Conservation (phyloP, 208 protist species). For the Blastocrithidia nonstop region DNA sequence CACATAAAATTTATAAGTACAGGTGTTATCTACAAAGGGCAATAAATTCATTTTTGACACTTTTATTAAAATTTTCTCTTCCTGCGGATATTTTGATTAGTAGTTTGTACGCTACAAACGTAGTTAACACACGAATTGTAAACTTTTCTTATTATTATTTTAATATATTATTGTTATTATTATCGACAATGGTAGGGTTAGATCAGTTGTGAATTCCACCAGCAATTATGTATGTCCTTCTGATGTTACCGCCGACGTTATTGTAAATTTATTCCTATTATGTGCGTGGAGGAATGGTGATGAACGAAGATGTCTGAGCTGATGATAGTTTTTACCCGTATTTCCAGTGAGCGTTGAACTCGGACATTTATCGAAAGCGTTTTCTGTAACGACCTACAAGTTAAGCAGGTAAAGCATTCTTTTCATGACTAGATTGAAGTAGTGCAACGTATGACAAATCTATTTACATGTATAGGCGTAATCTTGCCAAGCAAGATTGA, state of each 20-base stretch:
- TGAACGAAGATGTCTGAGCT: constrained; percentile 72
- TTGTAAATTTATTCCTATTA: constrained; percentile 87
- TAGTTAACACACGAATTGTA: too few species aligned
- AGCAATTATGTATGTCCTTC: constrained; percentile 76
- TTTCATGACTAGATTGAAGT: constrained; percentile 80
- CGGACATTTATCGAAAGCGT: constrained; percentile 74
- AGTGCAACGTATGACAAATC: constrained; percentile 75
- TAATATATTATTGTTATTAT: too few species aligned
- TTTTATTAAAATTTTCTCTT: too few species aligned
- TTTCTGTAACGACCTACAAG: constrained; percentile 73
- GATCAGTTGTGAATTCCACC: constrained; percentile 77
- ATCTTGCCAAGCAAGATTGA: constrained; percentile 37
- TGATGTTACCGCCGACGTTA: constrained; percentile 77
- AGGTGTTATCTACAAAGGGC: too few species aligned
- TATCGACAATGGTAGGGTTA: constrained; percentile 55
- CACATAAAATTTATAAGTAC: too few species aligned
- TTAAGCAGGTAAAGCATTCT: constrained; percentile 76
- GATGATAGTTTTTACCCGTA: constrained; percentile 66
- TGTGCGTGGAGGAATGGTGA: constrained; percentile 66
- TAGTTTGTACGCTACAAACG: too few species aligned
- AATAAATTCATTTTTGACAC: too few species aligned
- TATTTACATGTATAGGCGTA: constrained; percentile 62
- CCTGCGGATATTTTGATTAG: too few species aligned
- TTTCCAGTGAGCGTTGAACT: constrained; percentile 48
- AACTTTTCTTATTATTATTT: too few species aligned